phyloP scores from a whole-genome alignment of 2,329 filamentous ascomycete genomes.

The Bipolaris gigantea region DNA sequence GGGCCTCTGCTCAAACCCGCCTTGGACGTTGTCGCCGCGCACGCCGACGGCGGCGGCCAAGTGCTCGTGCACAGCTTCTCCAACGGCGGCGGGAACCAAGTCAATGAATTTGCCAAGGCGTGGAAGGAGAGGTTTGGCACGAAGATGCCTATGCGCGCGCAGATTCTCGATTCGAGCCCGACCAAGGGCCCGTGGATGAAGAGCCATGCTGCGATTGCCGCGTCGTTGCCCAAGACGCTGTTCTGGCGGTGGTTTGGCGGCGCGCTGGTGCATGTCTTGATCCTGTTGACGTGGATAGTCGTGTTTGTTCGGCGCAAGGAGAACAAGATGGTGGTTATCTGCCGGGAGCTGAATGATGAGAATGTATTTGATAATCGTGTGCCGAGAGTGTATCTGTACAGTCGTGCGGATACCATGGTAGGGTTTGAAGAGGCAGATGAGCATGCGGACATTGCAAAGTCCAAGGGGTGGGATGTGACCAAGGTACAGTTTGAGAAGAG shows the following conservation, averaged over 20 bases:
- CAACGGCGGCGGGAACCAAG: slow-evolving; percentile 42
- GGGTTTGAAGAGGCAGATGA: slow-evolving; percentile 58
- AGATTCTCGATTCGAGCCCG: slow-evolving; percentile 41
- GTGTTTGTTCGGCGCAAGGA: slow-evolving; percentile 22
- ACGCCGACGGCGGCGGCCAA: slow-evolving; percentile 26
- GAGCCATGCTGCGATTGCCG: slow-evolving; percentile 35
- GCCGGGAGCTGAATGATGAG: slow-evolving; percentile 36
- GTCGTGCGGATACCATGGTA: slow-evolving; percentile 61
- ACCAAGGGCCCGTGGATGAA: slow-evolving; percentile 38
- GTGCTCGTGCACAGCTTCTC: slow-evolving; percentile 42
- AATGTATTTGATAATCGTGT: slow-evolving; percentile 36
- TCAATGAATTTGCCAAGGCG: slow-evolving; percentile 38
- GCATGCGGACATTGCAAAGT: slow-evolving; percentile 54
- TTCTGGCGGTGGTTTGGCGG: slow-evolving; percentile 34
- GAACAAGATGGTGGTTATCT: slow-evolving; percentile 32
- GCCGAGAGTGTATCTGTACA: slow-evolving; percentile 61
- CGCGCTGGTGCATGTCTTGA: slow-evolving; percentile 30
- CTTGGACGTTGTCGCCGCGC: slow-evolving; percentile 28
- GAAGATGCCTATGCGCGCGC: slow-evolving; percentile 32
- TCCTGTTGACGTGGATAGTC: slow-evolving; percentile 26
- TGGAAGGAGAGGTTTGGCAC: slow-evolving; percentile 28
- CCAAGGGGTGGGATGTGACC: slow-evolving; percentile 54
- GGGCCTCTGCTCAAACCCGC: slow-evolving; percentile 27
- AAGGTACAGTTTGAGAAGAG: slow-evolving; percentile 60
- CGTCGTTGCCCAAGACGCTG: slow-evolving; percentile 28